Evolutionary conservation across 2,329 filamentous ascomycete species (phyloP), one percentile per base, ranked within the genome.

Genomic region (Lecanicillium sp.): DNA sequence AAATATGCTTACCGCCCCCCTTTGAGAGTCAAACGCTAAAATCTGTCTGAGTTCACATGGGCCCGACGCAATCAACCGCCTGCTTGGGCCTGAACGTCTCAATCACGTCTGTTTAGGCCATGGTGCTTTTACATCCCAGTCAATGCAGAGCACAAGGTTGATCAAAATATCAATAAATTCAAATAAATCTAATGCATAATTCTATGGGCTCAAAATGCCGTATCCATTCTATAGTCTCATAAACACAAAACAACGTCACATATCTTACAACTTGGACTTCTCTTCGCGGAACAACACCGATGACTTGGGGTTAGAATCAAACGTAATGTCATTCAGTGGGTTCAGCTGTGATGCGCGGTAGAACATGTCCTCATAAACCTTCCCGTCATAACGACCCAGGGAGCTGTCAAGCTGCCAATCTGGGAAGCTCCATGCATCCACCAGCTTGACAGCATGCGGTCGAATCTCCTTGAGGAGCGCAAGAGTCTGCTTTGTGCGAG

Each of bases 351-450:
- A 80, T 1, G 83, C 84, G 12, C 83, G 65, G 51, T 78, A 66
- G 62, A 87, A 88, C 65, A 88, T 69, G 50, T 87, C 83, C 56
- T 85, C 80, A 49, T 88, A 88, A 2, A 87, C 83, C 50, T 82
- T 79, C 15, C 84, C 83, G 44, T 88, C 83, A 31, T 73, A 74
- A 2, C 82, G 67, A 2, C 84, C 83, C 29, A 88, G 57, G 42
- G 75, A 78, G 49, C 74, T 80, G 54, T 88, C 83, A 3, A 88
- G 70, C 50, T 85, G 80, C 80, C 80, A 88, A 54, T 88, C 83
- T 2, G 83, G 78, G 60, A 88, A 85, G 43, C 75, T 74, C 84
- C 83, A 88, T 0, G 79, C 67, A 51, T 88, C 83, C 0, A 86
- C 83, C 9, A 88, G 62, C 9, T 75, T 60, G 12, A 88, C 70